A percentile compares a stretch with the other conserved stretches of the same genome.
Conservation (phyloP, 2,329 filamentous ascomycete genomes). For the Thyridium curvatum region DNA sequence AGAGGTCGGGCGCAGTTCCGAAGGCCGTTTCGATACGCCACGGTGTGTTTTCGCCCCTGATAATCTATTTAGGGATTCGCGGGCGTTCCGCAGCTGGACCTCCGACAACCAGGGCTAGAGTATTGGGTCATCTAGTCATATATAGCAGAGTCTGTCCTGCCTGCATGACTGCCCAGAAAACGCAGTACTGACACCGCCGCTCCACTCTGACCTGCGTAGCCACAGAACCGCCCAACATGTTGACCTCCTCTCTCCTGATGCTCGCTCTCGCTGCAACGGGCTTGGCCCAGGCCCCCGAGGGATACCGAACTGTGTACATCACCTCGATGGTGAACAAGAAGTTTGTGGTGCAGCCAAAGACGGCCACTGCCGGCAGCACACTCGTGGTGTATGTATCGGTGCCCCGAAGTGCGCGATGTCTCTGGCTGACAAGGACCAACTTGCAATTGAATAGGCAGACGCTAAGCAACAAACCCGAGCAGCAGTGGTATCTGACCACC, state of each 20-base stretch:
- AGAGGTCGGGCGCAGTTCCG: no score
- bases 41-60: no score
- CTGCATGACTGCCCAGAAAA: no score
- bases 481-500: slow-evolving; percentile 32
- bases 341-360: slow-evolving; percentile 31
- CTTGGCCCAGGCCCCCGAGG: slow-evolving; percentile 26
- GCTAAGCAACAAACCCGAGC: slow-evolving; percentile 22
- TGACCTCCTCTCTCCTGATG: slow-evolving; percentile 17
- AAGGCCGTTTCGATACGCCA: no score
- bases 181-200: no score
- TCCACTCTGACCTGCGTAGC: neutral
- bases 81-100: no score
- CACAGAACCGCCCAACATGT: slow-evolving; percentile 14
- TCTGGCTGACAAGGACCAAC: neutral
- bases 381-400: slow-evolving; percentile 23
- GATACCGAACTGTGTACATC: slow-evolving; percentile 30
- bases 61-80: no score
- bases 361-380: slow-evolving; percentile 21
- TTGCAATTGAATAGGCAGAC: slow-evolving; percentile 18
- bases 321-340: slow-evolving; percentile 30
- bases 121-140: no score
- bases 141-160: no score
- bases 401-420: neutral
- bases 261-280: slow-evolving; percentile 25
- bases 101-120: no score